Evolutionary conservation across 23 red algal species (phyloP).

Genomic region (Agarophyton chilense): DNA sequence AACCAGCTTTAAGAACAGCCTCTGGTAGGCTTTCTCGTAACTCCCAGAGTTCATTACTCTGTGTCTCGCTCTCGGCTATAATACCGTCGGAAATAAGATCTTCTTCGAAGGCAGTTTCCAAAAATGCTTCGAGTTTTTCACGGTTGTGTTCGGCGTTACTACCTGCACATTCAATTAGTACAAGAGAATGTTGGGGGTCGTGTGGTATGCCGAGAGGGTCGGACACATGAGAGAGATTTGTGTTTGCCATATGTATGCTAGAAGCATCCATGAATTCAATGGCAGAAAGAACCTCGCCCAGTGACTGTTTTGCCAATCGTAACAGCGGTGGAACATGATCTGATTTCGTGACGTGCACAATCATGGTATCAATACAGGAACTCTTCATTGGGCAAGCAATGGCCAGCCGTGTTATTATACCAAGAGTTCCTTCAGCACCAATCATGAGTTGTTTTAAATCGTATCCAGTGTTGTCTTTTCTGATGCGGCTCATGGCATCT

Average conservation of each 20-base stretch:
- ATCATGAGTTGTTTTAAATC: conserved; percentile 94
- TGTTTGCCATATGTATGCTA: conserved; percentile 71
- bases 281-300: conserved; percentile 92
- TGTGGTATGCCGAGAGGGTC: conserved; percentile 50
- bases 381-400: conserved; percentile 77
- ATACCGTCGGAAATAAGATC: conserved; percentile 74
- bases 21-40: conserved; percentile 93
- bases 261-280: conserved; percentile 92
- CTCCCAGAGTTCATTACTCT: conserved; percentile 83
- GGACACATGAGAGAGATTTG: conserved; percentile 64
- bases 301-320: conserved; percentile 46
- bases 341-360: conserved; percentile 66
- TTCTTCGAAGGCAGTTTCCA: conserved; percentile 64
- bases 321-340: conserved; percentile 63
- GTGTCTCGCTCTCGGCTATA: conserved; percentile 82
- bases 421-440: conserved; percentile 95
- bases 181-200: conserved; percentile 61
- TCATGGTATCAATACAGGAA: conserved; percentile 59
- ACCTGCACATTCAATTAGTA: conserved; percentile 89
- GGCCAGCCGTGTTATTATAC: conserved; percentile 89
- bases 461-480: conserved; percentile 99
- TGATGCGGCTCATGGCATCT: conserved; percentile 56
- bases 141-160: conserved; percentile 71
- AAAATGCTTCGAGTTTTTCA: conserved; percentile 82
- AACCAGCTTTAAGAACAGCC: conserved; percentile 78